Base-by-base conservation (phyloP, 2,329 filamentous ascomycete species). In the Aureobasidium sp. region DNA sequence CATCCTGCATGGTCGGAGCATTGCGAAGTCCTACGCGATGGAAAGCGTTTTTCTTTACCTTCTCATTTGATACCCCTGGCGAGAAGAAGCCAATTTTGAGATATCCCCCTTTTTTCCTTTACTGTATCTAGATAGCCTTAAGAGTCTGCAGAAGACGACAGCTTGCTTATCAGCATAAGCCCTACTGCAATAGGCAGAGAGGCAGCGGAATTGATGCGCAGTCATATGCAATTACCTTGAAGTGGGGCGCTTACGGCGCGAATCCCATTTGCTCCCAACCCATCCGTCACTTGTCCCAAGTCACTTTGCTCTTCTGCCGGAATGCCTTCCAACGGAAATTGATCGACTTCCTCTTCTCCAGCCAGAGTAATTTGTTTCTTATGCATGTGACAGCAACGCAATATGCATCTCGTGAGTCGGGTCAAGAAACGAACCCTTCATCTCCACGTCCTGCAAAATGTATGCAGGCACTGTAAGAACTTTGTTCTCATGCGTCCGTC, bases 201-300 rank as follows among this genome's bases (percentile, higher is more conserved):
- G 44, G 57, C 27, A 41, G 57, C 57, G 57, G 46, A 60, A 60
- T 60, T 23, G 34, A 15, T 60, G 57, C 57, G 57, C 44, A 51
- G 57, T 51, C 57, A 60, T 47, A 60, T 51, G 57, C 57, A 60
- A 41, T 50, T 46, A 60, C 57, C 10, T 8, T 42, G 34, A 41
- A 60, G 57, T 10, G 44, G 57, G 46, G 57, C 57, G 57, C 36
- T 51, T 60, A 60, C 26, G 44, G 57, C 46, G 32, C 37, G 46
- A 60, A 60, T 60, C 57, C 57, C 46, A 60, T 60, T 60, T 60
- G 57, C 57, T 60, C 41, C 55, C 55, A 48, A 48, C 55, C 42
- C 26, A 1, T 46, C 46, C 17, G 29, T 42, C 57, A 60, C 57
- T 41, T 50, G 42, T 20, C 17, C 20, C 32, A 34, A 48, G 34